These are phyloP conservation scores for Dryadomyces quercus-mongolicae DNA, from an alignment of 2,329 filamentous ascomycete genomes.

Conservation along the genomic window DNA sequence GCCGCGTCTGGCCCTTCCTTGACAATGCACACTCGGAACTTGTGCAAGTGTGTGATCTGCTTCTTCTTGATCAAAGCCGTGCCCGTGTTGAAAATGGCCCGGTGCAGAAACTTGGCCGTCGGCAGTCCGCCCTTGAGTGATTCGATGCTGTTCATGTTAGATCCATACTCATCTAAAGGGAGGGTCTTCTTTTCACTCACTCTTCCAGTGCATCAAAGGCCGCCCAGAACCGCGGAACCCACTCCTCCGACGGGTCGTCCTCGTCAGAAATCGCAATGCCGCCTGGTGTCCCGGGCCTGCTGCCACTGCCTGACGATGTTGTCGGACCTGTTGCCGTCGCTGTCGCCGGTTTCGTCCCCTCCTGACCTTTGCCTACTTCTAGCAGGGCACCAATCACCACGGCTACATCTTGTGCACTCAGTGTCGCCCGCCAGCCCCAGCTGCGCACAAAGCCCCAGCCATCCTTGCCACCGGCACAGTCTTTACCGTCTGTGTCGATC, in stretches of 20 bases:
- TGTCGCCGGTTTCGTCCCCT: slow-evolving; percentile 21
- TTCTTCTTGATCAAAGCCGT: slow-evolving; percentile 85
- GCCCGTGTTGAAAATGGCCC: slow-evolving; percentile 86
- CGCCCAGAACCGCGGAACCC: slow-evolving; percentile 56
- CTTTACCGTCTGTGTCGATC: slow-evolving; percentile 56
- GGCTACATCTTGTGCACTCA: slow-evolving; percentile 89
- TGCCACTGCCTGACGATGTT: slow-evolving; percentile 11
- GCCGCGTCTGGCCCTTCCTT: slow-evolving; percentile 85
- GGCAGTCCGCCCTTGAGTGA: slow-evolving; percentile 64
- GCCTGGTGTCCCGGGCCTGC: slow-evolving; percentile 18
- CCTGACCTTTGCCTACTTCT: slow-evolving; percentile 63
- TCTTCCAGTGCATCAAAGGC: slow-evolving; percentile 61
- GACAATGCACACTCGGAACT: slow-evolving; percentile 91
- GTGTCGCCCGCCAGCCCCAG: slow-evolving; percentile 94
- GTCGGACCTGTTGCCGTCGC: slow-evolving; percentile 20
- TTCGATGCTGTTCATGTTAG: slow-evolving; percentile 46
- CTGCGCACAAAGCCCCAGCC: slow-evolving; percentile 95
- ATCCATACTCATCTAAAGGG: background rate
- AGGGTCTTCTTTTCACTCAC: slow-evolving; percentile 24
- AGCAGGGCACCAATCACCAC: slow-evolving; percentile 84
- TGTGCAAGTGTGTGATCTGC: slow-evolving; percentile 82
- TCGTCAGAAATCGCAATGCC: slow-evolving; percentile 33
- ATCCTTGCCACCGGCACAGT: slow-evolving; percentile 64
- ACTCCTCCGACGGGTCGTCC: slow-evolving; percentile 39
- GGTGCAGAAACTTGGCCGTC: slow-evolving; percentile 78